Percentiles rank a stretch among this genome's conserved stretches.
Evolutionary conservation across 805 yeast genomes (phyloP).

Genomic region (Barnettozyma wickerhamii): DNA sequence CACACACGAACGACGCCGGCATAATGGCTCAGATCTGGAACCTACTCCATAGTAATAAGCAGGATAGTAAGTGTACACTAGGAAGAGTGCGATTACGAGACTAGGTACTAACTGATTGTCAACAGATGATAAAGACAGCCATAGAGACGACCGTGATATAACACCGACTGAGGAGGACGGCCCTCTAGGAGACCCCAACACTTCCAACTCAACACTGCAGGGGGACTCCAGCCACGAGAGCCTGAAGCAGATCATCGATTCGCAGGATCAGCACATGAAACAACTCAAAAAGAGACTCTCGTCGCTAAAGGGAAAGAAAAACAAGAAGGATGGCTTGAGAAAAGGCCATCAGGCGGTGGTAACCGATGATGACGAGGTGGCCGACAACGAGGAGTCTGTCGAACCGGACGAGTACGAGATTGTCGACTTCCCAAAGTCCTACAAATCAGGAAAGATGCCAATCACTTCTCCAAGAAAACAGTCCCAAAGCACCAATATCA

Average conservation of each 20-base stretch:
- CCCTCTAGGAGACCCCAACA: neutral
- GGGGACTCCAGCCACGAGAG: neutral
- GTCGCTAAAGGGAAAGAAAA: neutral
- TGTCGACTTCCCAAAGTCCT: neutral
- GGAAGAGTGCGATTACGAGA: neutral
- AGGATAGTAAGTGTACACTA: neutral
- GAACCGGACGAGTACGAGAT: neutral
- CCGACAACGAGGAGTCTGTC: neutral
- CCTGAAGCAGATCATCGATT: neutral
- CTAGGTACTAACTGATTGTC: neutral
- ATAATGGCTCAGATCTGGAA: conserved; percentile 7
- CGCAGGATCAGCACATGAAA: neutral
- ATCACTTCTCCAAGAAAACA: neutral
- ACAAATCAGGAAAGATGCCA: neutral
- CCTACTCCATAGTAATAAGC: conserved; percentile 4
- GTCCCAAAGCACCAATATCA: neutral
- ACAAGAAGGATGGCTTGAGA: no score
- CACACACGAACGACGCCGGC: neutral
- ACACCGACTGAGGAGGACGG: neutral
- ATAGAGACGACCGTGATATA: neutral
- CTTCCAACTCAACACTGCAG: neutral
- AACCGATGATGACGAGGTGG: neutral
- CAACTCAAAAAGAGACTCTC: neutral
- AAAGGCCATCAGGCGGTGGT: no score
- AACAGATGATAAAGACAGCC: neutral